Conservation (phyloP, 2,329 filamentous ascomycete species). For the Tolypocladium endophyticum region DNA sequence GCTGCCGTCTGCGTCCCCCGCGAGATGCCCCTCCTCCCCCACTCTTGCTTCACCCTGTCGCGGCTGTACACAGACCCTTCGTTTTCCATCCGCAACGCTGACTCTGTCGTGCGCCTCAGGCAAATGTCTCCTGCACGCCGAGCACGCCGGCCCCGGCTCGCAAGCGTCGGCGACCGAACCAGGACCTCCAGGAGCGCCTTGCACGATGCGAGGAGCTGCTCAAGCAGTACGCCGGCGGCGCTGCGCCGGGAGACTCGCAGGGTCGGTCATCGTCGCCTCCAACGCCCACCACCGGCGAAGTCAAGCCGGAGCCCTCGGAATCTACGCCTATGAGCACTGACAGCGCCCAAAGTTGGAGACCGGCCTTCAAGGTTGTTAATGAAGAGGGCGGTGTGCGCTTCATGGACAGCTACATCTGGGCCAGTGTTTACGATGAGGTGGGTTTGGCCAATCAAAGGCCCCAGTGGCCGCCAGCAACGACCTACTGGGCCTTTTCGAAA, state of each 20-base stretch:
- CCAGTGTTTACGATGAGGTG: slow-evolving; percentile 46
- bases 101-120: slow-evolving; percentile 24
- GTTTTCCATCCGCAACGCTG: not conserved
- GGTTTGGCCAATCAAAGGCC: slow-evolving; percentile 7
- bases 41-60: not conserved
- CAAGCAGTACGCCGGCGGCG: slow-evolving; percentile 42
- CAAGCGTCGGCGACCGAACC: slow-evolving; percentile 48
- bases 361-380: slow-evolving; percentile 41
- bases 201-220: slow-evolving; percentile 48
- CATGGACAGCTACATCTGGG: slow-evolving; percentile 45
- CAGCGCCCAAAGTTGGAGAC: slow-evolving; percentile 27
- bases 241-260: slow-evolving; percentile 13
- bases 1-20: not conserved
- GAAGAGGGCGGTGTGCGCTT: slow-evolving; percentile 46
- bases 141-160: slow-evolving; percentile 50
- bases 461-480: not conserved
- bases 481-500: not conserved
- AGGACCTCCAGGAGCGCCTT: slow-evolving; percentile 50
- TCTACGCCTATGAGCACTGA: slow-evolving; percentile 17
- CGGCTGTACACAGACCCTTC: not conserved
- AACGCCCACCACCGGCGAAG: slow-evolving; percentile 6
- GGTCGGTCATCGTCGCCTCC: slow-evolving; percentile 5
- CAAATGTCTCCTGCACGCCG: slow-evolving; percentile 48
- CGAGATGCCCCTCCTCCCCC: not conserved
- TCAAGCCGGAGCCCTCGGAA: slow-evolving; percentile 14